These are phyloP conservation scores for Mycena crocata DNA, from an alignment of 768 basidiomycete genomes.

Conservation along the genomic window DNA sequence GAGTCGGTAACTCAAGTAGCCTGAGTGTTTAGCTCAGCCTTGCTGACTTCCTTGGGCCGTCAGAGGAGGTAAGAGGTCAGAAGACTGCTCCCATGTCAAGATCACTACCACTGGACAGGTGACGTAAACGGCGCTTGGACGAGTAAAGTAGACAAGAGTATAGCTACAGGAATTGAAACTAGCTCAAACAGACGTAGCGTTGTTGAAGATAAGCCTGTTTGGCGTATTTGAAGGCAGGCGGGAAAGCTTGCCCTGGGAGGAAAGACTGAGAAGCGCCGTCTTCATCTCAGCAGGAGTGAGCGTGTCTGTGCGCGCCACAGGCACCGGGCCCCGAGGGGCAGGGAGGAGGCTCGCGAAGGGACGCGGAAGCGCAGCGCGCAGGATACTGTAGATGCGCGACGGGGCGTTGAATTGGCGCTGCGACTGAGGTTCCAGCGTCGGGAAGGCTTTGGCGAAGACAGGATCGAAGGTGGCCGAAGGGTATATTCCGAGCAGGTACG, in stretches of 20 bases:
- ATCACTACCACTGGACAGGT: too few species aligned
- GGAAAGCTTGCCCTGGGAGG: slow-evolving; percentile 61
- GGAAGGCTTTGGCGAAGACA: slow-evolving; percentile 46
- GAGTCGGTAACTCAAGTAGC: too few species aligned
- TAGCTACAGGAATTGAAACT: too few species aligned
- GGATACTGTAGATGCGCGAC: slow-evolving; percentile 61
- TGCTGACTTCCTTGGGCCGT: too few species aligned
- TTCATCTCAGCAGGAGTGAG: slow-evolving; percentile 82
- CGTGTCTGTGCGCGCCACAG: slow-evolving; percentile 40
- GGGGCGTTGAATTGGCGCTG: slow-evolving; percentile 45
- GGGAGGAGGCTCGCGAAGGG: slow-evolving; percentile 72
- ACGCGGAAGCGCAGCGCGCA: slow-evolving; percentile 65
- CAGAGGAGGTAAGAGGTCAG: too few species aligned
- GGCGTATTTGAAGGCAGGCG: slow-evolving; percentile 66
- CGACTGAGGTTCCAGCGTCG: neutral
- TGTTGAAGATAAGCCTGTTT: slow-evolving; percentile 86
- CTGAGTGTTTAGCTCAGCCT: too few species aligned
- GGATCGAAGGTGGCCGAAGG: slow-evolving; percentile 75
- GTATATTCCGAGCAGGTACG: slow-evolving; percentile 92
- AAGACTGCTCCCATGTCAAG: too few species aligned
- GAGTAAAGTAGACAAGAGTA: too few species aligned
- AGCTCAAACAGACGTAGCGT: slow-evolving; percentile 75
- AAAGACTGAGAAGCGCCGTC: slow-evolving; percentile 72
- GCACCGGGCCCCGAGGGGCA: slow-evolving; percentile 58
- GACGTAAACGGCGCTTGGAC: too few species aligned